These are phyloP conservation scores for Fusarium lateritium DNA, from an alignment of 2,329 filamentous ascomycete genomes.

Conservation along the genomic window DNA sequence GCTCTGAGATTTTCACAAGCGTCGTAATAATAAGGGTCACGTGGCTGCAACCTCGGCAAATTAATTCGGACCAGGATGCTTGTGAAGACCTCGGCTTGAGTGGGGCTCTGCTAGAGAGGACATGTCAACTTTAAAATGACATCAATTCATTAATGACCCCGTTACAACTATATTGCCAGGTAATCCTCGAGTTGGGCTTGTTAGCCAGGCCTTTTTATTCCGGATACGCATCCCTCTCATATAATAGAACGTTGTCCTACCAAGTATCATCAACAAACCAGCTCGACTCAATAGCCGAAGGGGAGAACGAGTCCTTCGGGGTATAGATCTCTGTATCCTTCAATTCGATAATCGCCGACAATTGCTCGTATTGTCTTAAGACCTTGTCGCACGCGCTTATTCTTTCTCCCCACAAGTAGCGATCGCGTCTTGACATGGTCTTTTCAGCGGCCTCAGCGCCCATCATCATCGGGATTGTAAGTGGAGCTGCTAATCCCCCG, in stretches of 20 bases:
- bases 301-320: not conserved
- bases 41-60: constrained; percentile 18
- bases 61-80: not conserved
- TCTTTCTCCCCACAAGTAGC: constrained; percentile 8
- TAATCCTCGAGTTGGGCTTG: too few relatives aligned
- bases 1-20: constrained; percentile 21
- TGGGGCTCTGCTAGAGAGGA: not conserved
- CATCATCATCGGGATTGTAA: constrained; percentile 31
- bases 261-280: constrained; percentile 24
- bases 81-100: not conserved
- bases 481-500: constrained; percentile 2
- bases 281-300: constrained; percentile 8
- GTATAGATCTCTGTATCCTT: not conserved
- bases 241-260: not conserved
- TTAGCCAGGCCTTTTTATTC: too few relatives aligned
- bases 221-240: too few relatives aligned
- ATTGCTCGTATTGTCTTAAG: not conserved
- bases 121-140: not conserved
- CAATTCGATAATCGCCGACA: not conserved
- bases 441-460: constrained; percentile 12
- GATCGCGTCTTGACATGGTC: constrained; percentile 13
- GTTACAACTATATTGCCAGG: too few relatives aligned
- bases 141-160: too few relatives aligned
- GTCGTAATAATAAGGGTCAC: constrained; percentile 3
- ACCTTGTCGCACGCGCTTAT: constrained; percentile 6